Conservation (phyloP, 441 rosid genomes). For the Rhodomyrtus psidioides region DNA sequence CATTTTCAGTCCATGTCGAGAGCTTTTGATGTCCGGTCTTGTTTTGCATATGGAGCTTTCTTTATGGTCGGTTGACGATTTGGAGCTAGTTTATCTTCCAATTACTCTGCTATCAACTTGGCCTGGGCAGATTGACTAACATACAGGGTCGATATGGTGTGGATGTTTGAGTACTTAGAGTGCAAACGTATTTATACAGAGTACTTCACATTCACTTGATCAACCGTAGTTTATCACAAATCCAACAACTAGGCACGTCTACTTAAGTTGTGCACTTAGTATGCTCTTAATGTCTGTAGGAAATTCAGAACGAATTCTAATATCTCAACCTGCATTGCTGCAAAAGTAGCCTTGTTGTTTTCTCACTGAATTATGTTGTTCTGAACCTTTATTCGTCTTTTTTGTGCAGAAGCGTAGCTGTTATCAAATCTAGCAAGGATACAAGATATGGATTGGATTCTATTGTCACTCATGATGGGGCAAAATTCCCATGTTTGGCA, state of each 20-base stretch:
- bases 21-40: background rate
- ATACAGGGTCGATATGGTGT: background rate
- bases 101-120: background rate
- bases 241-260: background rate
- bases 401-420: slow-evolving; percentile 46
- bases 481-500: slow-evolving; percentile 64
- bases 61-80: background rate
- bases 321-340: background rate
- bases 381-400: background rate
- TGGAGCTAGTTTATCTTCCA: background rate
- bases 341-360: background rate
- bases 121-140: background rate
- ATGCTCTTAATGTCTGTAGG: background rate
- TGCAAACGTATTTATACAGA: background rate
- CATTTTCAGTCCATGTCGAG: background rate
- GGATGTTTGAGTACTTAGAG: background rate
- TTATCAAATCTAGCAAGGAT: slow-evolving; percentile 72
- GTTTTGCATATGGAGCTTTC: background rate
- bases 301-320: background rate
- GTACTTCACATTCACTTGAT: background rate
- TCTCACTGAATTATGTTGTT: background rate
- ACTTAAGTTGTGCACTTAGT: background rate
- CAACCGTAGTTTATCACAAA: background rate
- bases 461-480: slow-evolving; percentile 80
- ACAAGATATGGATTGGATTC: slow-evolving; percentile 64